Percentiles rank a stretch among this genome's conserved stretches.
These are phyloP conservation scores for Nephelium lappaceum DNA, from an alignment of 345 rosid genomes.

Conservation along the genomic window DNA sequence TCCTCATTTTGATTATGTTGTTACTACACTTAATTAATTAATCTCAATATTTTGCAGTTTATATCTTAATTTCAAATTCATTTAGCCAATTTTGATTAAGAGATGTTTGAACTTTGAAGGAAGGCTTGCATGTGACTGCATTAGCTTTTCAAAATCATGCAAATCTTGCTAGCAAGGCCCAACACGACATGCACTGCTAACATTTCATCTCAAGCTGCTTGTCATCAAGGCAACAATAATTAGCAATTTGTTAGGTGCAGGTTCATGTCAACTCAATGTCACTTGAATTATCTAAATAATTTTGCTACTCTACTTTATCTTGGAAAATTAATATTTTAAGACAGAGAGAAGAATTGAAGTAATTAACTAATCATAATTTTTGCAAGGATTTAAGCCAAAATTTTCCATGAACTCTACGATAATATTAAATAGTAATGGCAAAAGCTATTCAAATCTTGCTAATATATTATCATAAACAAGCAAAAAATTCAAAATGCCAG, in stretches of 20 bases:
- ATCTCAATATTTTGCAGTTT: background rate
- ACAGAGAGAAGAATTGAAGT: no score
- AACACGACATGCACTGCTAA: background rate
- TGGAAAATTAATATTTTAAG: background rate
- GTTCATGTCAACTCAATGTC: background rate
- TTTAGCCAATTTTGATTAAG: background rate
- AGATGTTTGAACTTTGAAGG: background rate
- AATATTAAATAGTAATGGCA: no score
- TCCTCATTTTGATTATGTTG: no score
- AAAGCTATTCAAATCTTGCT: no score
- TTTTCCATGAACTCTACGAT: no score
- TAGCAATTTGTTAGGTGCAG: background rate
- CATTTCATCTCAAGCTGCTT: background rate
- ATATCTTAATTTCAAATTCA: no score
- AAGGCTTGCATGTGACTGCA: background rate
- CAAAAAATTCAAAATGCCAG: background rate
- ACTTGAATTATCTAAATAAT: background rate
- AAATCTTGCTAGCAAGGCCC: background rate
- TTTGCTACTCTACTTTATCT: background rate
- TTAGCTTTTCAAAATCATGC: background rate
- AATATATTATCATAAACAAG: background rate
- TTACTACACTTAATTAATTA: background rate
- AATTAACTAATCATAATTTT: no score
- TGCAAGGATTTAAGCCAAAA: no score
- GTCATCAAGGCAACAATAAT: background rate